These are phyloP conservation scores for Posidonia australis DNA, from an alignment of 106 monocot species.

Conservation along the genomic window DNA sequence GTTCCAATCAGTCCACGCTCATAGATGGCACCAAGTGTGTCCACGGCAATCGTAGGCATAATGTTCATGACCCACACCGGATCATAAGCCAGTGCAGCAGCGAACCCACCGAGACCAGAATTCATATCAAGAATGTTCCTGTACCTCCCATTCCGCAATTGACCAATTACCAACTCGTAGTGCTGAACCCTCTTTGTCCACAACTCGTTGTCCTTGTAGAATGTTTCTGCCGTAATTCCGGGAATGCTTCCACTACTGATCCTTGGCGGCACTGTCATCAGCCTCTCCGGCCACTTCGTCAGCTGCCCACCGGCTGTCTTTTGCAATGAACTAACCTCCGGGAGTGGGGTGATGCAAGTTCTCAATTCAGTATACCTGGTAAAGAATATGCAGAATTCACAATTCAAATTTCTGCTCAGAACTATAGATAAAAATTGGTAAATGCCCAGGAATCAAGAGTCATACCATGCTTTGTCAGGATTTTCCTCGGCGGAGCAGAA, in stretches of 20 bases:
- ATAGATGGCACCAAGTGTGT: constrained; percentile 50
- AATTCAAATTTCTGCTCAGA: too few relatives aligned
- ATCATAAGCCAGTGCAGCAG: constrained; percentile 30
- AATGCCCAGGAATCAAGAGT: too few relatives aligned
- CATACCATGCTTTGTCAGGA: constrained; percentile 44
- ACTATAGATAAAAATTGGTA: too few relatives aligned
- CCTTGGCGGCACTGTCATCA: constrained; percentile 33
- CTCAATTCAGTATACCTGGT: constrained; percentile 33
- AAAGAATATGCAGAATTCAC: background rate
- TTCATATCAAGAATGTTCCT: constrained; percentile 61
- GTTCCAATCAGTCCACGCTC: constrained; percentile 58
- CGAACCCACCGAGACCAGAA: constrained; percentile 36
- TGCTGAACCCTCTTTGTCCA: constrained; percentile 35
- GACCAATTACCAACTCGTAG: constrained; percentile 21
- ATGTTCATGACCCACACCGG: constrained; percentile 69
- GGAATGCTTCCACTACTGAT: constrained; percentile 14
- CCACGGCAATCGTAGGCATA: constrained; percentile 23
- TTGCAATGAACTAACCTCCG: background rate
- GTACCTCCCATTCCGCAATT: constrained; percentile 26
- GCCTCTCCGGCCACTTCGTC: constrained; percentile 51
- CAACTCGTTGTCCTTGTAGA: constrained; percentile 27
- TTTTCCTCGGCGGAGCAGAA: constrained; percentile 20
- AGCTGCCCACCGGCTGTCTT: constrained; percentile 29
- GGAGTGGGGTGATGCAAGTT: constrained; percentile 38
- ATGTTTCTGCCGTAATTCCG: constrained; percentile 18